A percentile compares a stretch with the other conserved stretches of the same genome.
phyloP scores from a whole-genome alignment of 768 basidiomycete species.

The Termitomyces sp. region DNA sequence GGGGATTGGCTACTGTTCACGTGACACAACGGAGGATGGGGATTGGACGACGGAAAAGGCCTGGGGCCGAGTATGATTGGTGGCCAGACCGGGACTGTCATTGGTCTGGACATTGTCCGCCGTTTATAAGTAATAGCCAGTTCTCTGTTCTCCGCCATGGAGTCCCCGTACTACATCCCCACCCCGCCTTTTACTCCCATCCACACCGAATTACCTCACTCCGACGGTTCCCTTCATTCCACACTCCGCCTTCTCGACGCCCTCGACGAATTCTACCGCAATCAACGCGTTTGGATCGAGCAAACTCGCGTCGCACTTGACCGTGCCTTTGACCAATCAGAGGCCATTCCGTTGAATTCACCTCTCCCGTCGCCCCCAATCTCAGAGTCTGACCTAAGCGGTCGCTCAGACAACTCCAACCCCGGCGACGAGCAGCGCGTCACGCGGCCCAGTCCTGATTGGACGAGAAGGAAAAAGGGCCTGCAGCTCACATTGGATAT shows the following conservation, averaged over 20 bases:
- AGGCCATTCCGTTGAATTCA: neutral
- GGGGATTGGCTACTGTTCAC: neutral
- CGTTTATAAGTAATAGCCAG: constrained; percentile 12
- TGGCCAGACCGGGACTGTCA: constrained; percentile 7
- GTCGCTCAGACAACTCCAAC: neutral
- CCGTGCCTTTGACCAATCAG: constrained; percentile 2
- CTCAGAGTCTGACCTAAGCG: constrained; percentile 6
- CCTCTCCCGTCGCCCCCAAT: constrained; percentile 5
- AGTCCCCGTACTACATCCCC: constrained; percentile 8
- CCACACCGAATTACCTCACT: constrained; percentile 18
- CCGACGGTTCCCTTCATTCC: constrained; percentile 32
- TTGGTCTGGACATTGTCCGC: constrained; percentile 17
- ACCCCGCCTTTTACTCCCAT: constrained; percentile 31
- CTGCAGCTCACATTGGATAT: constrained; percentile 42
- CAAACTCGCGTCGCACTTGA: constrained; percentile 60
- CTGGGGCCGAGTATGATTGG: constrained; percentile 4
- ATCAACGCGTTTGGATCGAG: constrained; percentile 69
- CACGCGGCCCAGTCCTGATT: constrained; percentile 28
- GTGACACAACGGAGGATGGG: constrained; percentile 4
- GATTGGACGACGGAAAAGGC: constrained; percentile 12
- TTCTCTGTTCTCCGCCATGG: neutral
- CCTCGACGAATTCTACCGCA: constrained; percentile 63
- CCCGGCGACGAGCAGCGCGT: constrained; percentile 12
- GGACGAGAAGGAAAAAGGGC: constrained; percentile 56
- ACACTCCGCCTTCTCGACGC: constrained; percentile 60